Evolutionary conservation across 78 protist species (phyloP).

Genomic region (Dictyostelium citrinum): DNA sequence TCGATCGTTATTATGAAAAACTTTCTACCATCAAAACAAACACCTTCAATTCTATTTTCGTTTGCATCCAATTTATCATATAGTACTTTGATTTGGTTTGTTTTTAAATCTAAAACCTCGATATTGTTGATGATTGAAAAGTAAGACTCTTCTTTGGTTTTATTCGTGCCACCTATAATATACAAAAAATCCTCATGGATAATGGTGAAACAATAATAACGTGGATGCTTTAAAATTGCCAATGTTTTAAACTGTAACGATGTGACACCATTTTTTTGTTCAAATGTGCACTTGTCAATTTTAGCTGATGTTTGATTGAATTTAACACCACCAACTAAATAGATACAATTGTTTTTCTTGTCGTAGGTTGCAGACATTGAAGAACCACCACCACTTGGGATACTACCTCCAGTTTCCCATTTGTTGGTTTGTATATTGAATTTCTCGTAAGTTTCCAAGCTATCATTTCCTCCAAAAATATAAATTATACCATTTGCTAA

Average conservation of each 20-base stretch:
- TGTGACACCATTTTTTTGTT: not conserved
- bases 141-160: not conserved
- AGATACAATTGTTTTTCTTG: not conserved
- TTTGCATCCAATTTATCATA: not conserved
- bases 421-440: not conserved
- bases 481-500: not conserved
- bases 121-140: not conserved
- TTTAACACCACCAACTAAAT: conserved; percentile 37
- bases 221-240: not conserved
- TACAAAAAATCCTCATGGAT: not conserved
- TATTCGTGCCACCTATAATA: conserved; percentile 34
- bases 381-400: conserved; percentile 19
- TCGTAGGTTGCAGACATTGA: not conserved
- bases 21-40: conserved; percentile 9
- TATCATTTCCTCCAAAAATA: conserved; percentile 35
- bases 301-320: not conserved
- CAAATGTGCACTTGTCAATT: not conserved
- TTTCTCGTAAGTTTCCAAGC: conserved; percentile 1
- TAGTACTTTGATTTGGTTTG: not conserved
- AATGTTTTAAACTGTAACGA: not conserved
- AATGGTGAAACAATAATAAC: conserved; percentile 8
- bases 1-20: not conserved
- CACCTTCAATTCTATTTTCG: conserved; percentile 15
- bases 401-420: conserved; percentile 31
- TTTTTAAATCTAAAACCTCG: not conserved